Percentiles rank a stretch among this genome's conserved stretches.
Evolutionary conservation across 306 rosid genomes (phyloP).

Genomic region (Ormosia semicastrata): DNA sequence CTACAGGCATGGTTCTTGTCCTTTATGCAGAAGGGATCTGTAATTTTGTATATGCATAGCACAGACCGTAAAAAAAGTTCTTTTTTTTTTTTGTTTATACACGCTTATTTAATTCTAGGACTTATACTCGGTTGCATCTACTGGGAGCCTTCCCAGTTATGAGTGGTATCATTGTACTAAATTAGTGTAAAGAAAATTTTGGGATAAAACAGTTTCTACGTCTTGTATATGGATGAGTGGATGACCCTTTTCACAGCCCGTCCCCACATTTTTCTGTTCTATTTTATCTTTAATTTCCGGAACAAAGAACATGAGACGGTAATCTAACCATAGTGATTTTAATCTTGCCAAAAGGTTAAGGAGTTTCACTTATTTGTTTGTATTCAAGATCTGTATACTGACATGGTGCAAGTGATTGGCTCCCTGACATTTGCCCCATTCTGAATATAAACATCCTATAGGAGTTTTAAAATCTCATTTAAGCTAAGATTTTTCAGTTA

Average conservation of each 20-base stretch:
- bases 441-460: neutral
- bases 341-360: neutral
- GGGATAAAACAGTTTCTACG: conserved; percentile 26
- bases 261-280: neutral
- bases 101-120: conserved; percentile 46
- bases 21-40: conserved; percentile 98
- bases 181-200: conserved; percentile 56
- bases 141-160: conserved; percentile 30
- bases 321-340: neutral
- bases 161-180: conserved; percentile 43
- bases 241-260: neutral
- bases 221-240: conserved; percentile 33
- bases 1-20: conserved; percentile 95
- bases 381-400: neutral
- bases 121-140: conserved; percentile 31
- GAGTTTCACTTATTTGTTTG: neutral
- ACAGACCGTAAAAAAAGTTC: conserved; percentile 22
- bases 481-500: neutral
- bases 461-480: neutral
- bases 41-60: conserved; percentile 57
- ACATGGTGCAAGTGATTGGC: neutral
- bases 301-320: neutral
- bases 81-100: conserved; percentile 42
- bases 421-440: neutral
- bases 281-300: neutral